Evolutionary conservation across 2,329 filamentous ascomycete genomes (phyloP).

Genomic region (Penicillium freii): DNA sequence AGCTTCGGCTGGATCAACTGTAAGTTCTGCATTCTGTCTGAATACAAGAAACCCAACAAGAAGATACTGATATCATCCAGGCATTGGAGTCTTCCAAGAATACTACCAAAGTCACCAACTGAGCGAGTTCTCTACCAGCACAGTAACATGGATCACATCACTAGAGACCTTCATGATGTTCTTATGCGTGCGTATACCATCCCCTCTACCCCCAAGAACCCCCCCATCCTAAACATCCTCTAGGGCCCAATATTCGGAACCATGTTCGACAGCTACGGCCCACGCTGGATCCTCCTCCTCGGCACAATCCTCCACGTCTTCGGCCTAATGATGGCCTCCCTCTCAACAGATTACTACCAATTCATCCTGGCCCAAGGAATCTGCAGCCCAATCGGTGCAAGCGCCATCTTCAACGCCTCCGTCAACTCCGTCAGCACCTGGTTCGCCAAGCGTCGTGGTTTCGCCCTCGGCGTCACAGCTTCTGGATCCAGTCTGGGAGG

Average conservation of each 20-base stretch:
- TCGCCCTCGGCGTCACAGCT: slow-evolving; percentile 55
- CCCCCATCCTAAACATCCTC: neutral
- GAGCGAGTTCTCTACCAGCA: slow-evolving; percentile 50
- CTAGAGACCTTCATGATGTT: slow-evolving; percentile 37
- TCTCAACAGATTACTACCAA: slow-evolving; percentile 56
- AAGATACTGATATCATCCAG: slow-evolving; percentile 7
- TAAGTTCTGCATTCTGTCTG: slow-evolving; percentile 15
- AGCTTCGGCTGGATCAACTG: slow-evolving; percentile 54
- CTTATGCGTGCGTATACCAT: slow-evolving; percentile 18
- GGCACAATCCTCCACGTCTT: slow-evolving; percentile 57
- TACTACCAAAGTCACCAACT: slow-evolving; percentile 57
- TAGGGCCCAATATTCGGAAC: slow-evolving; percentile 62
- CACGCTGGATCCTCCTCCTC: slow-evolving; percentile 51
- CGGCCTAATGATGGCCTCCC: slow-evolving; percentile 58
- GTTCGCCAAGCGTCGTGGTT: slow-evolving; percentile 54
- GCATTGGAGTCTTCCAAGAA: slow-evolving; percentile 45
- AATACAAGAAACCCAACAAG: neutral
- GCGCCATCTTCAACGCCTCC: slow-evolving; percentile 50
- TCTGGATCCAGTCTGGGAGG: slow-evolving; percentile 57
- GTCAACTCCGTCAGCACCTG: slow-evolving; percentile 45
- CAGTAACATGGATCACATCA: slow-evolving; percentile 62
- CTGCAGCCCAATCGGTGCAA: slow-evolving; percentile 53
- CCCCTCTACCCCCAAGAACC: neutral
- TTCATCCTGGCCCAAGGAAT: slow-evolving; percentile 56
- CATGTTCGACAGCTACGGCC: slow-evolving; percentile 63